Evolutionary conservation across 2,329 filamentous ascomycete genomes (phyloP).

Genomic region (Aspergillus sclerotialis): DNA sequence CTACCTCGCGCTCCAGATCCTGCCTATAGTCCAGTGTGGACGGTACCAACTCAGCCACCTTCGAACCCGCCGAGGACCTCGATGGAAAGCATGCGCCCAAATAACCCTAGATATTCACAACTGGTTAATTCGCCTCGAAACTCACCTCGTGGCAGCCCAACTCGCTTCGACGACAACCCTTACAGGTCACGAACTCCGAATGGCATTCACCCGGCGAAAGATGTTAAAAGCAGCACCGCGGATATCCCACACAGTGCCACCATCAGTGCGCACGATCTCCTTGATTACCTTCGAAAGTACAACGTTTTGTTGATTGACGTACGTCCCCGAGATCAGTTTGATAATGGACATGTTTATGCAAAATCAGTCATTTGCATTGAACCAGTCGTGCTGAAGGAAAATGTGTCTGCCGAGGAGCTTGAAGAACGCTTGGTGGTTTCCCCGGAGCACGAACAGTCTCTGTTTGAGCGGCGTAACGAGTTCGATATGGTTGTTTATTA

Average conservation of each 20-base stretch:
- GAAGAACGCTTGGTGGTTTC: constrained; percentile 44
- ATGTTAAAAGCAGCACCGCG: constrained; percentile 36
- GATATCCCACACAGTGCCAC: constrained; percentile 50
- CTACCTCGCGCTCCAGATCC: constrained; percentile 43
- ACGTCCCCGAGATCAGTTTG: constrained; percentile 69
- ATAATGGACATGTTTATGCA: constrained; percentile 81
- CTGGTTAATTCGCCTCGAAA: constrained; percentile 24
- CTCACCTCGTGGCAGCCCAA: constrained; percentile 28
- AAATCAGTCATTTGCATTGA: constrained; percentile 85
- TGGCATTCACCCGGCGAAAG: constrained; percentile 29
- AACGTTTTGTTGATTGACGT: constrained; percentile 79
- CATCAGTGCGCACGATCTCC: constrained; percentile 64
- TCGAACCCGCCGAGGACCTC: constrained; percentile 34
- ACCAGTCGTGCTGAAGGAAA: constrained; percentile 65
- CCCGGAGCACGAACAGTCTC: constrained; percentile 55
- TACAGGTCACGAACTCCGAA: constrained; percentile 40
- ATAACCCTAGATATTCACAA: constrained; percentile 30
- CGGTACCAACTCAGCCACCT: constrained; percentile 30
- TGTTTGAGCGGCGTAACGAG: constrained; percentile 65
- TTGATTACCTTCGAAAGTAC: constrained; percentile 59
- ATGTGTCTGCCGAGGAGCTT: constrained; percentile 57
- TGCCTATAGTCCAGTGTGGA: constrained; percentile 42
- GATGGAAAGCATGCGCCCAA: constrained; percentile 33
- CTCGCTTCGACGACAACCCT: constrained; percentile 33
- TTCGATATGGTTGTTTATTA: constrained; percentile 90